phyloP scores from a whole-genome alignment of 495 filamentous ascomycete species.

The Pyrenula aspistea region DNA sequence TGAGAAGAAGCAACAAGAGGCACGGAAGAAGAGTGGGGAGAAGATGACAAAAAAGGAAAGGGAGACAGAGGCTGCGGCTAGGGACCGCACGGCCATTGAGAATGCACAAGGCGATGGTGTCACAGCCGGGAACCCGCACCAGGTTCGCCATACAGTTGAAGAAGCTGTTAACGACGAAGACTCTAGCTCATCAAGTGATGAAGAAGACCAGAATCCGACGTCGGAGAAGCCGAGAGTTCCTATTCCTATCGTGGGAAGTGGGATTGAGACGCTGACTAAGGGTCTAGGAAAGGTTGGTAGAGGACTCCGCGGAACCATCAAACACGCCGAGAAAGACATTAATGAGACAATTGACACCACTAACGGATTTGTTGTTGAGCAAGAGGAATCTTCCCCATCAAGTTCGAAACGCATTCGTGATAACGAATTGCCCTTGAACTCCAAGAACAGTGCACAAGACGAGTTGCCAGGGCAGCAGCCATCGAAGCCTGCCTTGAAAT shows the following conservation, averaged over 20 bases:
- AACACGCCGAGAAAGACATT: background rate
- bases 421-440: background rate
- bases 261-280: constrained; percentile 39
- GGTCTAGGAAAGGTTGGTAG: constrained; percentile 38
- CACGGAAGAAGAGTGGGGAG: constrained; percentile 49
- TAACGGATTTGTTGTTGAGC: background rate
- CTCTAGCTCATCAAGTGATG: constrained; percentile 12
- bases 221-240: constrained; percentile 14
- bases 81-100: constrained; percentile 42
- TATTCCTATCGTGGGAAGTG: constrained; percentile 30
- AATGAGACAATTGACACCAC: background rate
- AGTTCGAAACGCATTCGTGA: background rate
- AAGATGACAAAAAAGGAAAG: constrained; percentile 37
- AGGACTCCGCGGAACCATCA: background rate
- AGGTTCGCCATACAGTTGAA: constrained; percentile 59
- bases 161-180: constrained; percentile 49
- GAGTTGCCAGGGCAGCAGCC: background rate
- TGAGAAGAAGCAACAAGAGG: constrained; percentile 48
- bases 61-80: constrained; percentile 19
- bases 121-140: constrained; percentile 73
- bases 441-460: background rate
- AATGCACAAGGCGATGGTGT: constrained; percentile 59
- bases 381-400: background rate
- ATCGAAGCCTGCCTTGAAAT: background rate
- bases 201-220: constrained; percentile 6